phyloP scores from a whole-genome alignment of 306 rosid genomes.

The Carpinus viminea region DNA sequence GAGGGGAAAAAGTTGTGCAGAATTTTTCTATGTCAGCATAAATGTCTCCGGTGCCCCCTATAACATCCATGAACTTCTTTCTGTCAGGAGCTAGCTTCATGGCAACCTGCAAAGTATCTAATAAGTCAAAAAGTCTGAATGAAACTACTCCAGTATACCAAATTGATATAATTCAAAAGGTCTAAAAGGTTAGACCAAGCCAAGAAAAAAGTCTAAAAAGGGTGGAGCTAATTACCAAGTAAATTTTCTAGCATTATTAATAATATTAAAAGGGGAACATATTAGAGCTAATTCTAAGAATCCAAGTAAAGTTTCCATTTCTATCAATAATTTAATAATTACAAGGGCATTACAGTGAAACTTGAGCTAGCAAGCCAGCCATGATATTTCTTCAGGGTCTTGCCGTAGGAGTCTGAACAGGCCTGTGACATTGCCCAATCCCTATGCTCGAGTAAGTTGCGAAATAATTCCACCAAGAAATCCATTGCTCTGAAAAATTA shows the following conservation, averaged over 20 bases:
- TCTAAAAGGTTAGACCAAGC: not conserved
- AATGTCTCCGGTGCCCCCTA: constrained; percentile 70
- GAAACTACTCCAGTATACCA: not conserved
- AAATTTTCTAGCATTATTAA: constrained; percentile 10
- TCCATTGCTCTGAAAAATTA: constrained; percentile 86
- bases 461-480: constrained; percentile 86
- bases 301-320: constrained; percentile 5
- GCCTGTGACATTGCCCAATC: constrained; percentile 97
- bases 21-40: constrained; percentile 70
- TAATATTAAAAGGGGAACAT: constrained; percentile 19
- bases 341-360: constrained; percentile 71
- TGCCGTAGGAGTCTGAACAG: constrained; percentile 82
- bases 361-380: constrained; percentile 98
- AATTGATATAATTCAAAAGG: not conserved
- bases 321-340: constrained; percentile 25
- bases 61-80: constrained; percentile 92
- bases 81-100: constrained; percentile 99
- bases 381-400: constrained; percentile 93
- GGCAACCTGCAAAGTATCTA: constrained; percentile 60
- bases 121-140: constrained; percentile 8
- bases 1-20: constrained; percentile 64
- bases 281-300: not conserved
- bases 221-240: not conserved
- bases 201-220: not conserved
- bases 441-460: constrained; percentile 71